These are phyloP conservation scores for Rhodotorula paludigena DNA, from an alignment of 768 basidiomycete species.

Conservation along the genomic window DNA sequence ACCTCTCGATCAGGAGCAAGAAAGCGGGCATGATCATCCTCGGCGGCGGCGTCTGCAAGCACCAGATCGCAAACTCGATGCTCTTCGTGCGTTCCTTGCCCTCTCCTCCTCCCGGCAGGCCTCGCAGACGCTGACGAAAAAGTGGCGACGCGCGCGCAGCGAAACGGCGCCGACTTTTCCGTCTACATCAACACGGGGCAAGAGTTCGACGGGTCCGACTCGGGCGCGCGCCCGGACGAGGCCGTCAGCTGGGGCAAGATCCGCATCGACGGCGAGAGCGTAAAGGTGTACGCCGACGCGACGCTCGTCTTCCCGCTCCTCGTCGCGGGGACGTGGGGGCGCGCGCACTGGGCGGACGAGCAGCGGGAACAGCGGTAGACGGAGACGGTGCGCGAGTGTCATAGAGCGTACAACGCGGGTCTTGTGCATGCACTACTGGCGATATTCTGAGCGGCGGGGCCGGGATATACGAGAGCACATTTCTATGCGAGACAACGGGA, in stretches of 20 bases:
- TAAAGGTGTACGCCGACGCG: slow-evolving; percentile 70
- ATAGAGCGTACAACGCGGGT: too few relatives aligned
- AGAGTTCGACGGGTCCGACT: slow-evolving; percentile 98
- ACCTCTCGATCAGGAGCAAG: slow-evolving; percentile 73
- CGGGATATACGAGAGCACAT: too few relatives aligned
- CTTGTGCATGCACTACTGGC: too few relatives aligned
- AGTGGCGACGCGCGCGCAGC: slow-evolving; percentile 54
- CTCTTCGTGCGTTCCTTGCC: slow-evolving; percentile 64
- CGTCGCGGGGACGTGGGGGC: slow-evolving; percentile 88
- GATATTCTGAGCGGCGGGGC: too few relatives aligned
- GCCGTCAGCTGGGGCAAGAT: slow-evolving; percentile 99
- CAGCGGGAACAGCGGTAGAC: slow-evolving; percentile 1
- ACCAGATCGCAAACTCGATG: slow-evolving; percentile 99
- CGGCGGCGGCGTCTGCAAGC: slow-evolving; percentile 97
- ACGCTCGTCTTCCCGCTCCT: slow-evolving; percentile 92
- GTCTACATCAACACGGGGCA: slow-evolving; percentile 98
- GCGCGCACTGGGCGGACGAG: slow-evolving; percentile 48
- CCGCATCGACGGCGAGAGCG: slow-evolving; percentile 60
- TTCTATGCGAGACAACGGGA: too few relatives aligned
- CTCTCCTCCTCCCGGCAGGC: background rate
- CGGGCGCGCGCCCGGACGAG: slow-evolving; percentile 93
- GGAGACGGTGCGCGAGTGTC: too few relatives aligned
- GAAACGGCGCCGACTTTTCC: slow-evolving; percentile 95
- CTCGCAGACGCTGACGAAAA: background rate
- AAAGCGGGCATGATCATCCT: slow-evolving; percentile 98